Percentiles rank a stretch among this genome's conserved stretches.
These are phyloP conservation scores for Prototheca stagnorum DNA, from an alignment of 163 green algal species.

Conservation along the genomic window DNA sequence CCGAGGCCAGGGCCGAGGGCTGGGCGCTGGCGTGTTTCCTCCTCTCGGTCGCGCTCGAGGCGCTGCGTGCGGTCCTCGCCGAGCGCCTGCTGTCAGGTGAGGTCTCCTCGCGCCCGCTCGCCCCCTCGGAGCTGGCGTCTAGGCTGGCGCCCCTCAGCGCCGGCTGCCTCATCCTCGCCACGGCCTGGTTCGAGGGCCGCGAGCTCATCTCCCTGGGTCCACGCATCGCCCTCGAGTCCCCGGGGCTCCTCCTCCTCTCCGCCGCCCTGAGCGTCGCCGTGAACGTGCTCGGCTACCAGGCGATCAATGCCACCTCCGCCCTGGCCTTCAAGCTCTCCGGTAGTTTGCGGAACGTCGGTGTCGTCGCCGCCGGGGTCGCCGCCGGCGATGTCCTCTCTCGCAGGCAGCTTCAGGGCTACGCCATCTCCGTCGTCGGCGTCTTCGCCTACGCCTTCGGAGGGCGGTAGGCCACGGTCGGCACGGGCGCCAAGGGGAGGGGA, in stretches of 20 bases:
- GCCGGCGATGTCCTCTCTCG: conserved; percentile 11
- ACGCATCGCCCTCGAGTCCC: neutral
- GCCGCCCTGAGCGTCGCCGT: conserved; percentile 17
- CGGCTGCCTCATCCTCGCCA: conserved; percentile 19
- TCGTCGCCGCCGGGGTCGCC: conserved; percentile 12
- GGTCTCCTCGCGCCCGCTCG: neutral
- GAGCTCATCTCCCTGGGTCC: neutral
- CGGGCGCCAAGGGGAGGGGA: conserved; percentile 1
- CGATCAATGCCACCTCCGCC: conserved; percentile 45
- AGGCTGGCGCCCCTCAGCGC: conserved; percentile 34
- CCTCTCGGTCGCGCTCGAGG: conserved; percentile 19
- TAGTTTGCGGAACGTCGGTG: conserved; percentile 18
- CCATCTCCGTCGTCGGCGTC: conserved; percentile 5
- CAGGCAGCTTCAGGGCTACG: conserved; percentile 11
- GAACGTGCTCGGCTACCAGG: conserved; percentile 53
- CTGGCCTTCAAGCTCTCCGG: conserved; percentile 61
- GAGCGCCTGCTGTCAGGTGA: conserved; percentile 18
- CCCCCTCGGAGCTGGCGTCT: conserved; percentile 28
- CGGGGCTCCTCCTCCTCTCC: neutral
- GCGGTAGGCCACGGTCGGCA: too few species aligned
- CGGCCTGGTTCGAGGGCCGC: conserved; percentile 18
- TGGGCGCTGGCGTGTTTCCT: too few species aligned
- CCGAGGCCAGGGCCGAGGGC: too few species aligned
- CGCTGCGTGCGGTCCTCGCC: conserved; percentile 17
- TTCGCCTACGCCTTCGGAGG: conserved; percentile 1